Conservation (phyloP, 1,284 basidiomycete genomes). For the Bondarzewia mesenterica region DNA sequence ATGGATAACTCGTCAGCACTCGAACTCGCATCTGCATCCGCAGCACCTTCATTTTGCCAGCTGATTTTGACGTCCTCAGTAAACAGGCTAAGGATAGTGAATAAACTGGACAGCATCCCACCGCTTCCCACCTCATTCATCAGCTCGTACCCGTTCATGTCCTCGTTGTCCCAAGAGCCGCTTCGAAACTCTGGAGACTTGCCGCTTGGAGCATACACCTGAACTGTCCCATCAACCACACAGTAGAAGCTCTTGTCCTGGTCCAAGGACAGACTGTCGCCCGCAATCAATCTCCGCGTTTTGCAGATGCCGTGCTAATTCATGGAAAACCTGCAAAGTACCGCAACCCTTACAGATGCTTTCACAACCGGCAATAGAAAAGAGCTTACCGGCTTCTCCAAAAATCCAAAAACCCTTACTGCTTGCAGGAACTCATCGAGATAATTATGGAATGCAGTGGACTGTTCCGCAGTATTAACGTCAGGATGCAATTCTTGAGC, state of each 20-base stretch:
- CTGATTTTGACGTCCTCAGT: constrained; percentile 95
- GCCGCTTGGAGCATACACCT: constrained; percentile 73
- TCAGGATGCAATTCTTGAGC: constrained; percentile 81
- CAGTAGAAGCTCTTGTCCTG: constrained; percentile 94
- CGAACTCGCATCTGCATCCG: constrained; percentile 15
- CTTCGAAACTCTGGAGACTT: constrained; percentile 34
- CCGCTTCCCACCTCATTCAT: constrained; percentile 93
- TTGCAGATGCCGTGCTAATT: constrained; percentile 89
- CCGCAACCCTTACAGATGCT: background rate
- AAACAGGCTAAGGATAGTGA: constrained; percentile 92
- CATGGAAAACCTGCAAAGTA: constrained; percentile 76
- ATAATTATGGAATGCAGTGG: constrained; percentile 85
- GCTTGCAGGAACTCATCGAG: constrained; percentile 93
- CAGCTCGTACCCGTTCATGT: constrained; percentile 89
- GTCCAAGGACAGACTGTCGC: constrained; percentile 85
- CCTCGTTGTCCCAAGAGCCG: constrained; percentile 70
- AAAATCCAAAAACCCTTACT: constrained; percentile 90
- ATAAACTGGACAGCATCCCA: constrained; percentile 90
- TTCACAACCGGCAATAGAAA: too few relatives aligned
- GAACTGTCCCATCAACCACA: constrained; percentile 86
- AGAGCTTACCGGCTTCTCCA: constrained; percentile 80
- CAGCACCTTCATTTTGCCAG: constrained; percentile 62
- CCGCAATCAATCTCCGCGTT: constrained; percentile 85
- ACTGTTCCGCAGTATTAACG: constrained; percentile 69
- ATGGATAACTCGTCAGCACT: constrained; percentile 12